Base-by-base conservation (phyloP, 768 basidiomycete genomes). In the Hypholoma sublateritium region DNA sequence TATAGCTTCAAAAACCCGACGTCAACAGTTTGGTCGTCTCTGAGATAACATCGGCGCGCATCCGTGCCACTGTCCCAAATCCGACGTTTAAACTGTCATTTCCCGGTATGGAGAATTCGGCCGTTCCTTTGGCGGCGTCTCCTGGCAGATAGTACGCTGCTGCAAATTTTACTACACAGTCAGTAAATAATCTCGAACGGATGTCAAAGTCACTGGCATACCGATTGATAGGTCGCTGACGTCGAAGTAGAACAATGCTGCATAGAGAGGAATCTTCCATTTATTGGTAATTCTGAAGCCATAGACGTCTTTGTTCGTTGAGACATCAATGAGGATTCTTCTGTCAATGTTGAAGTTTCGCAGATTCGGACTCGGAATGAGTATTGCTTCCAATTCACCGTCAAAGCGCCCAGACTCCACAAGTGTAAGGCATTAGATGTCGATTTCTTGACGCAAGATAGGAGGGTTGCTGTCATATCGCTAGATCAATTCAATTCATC, bases 1-100 rank as follows among this genome's bases (percentile, higher is more conserved):
- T 52, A 52, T 7, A 52, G 37, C 24, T 52, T 52, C n/a, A 52
- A 35, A 35, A 52, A 52, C 2, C 39, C 51, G 6, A 52, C 37
- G 41, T 52, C 51, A 5, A 28, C 39, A n/a, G 9, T 25, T 43
- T 43, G 22, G 37, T 11, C 8, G 14, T 52, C 24, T 24, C 39
- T 4, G 11, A 52, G 22, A 9, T 22, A 24, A 22, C 8, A 47
- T 24, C 6, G 2, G 22, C 24, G 45, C 11, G 22, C 3, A 12
- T 6, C 22, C 11, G 45, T 25, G 25, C 45, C 45, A 9, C 22
- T 47, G 14, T 47, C 45, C 45, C 45, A 47, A 24, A 47, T n/a
- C 45, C 45, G 25, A 47, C n/a, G 21, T 16, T 14, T 12, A 47
- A 21, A 8, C 11, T 11, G 16, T 21, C 22, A 8, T 28, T 13